Conservation (phyloP, 2,329 filamentous ascomycete genomes). For the Leptosphaerulina australis region DNA sequence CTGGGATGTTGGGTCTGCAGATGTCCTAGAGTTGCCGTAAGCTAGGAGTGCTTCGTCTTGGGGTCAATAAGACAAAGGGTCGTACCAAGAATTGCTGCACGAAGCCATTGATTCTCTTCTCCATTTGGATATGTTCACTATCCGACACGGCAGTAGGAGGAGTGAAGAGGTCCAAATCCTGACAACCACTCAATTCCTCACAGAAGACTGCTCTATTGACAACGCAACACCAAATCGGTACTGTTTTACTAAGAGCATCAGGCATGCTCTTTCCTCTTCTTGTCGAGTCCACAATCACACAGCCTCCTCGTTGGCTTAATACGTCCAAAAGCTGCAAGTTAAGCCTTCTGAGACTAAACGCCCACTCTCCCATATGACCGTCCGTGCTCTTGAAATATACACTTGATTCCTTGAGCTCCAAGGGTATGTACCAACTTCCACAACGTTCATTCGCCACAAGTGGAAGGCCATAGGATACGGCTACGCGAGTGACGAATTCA, state of each 20-base stretch:
- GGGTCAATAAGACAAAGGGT: constrained; percentile 2
- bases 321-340: constrained; percentile 81
- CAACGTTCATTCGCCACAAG: constrained; percentile 93
- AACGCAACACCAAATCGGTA: constrained; percentile 92
- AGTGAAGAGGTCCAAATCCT: constrained; percentile 65
- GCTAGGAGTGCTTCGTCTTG: background rate
- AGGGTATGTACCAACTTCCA: constrained; percentile 90
- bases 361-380: constrained; percentile 89
- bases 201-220: constrained; percentile 82
- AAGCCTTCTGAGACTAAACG: constrained; percentile 81
- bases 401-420: constrained; percentile 68
- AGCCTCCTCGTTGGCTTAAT: constrained; percentile 70
- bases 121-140: constrained; percentile 82
- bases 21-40: constrained; percentile 55
- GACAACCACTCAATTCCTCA: constrained; percentile 54
- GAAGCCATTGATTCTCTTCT: constrained; percentile 63
- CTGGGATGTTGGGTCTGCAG: constrained; percentile 61
- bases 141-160: constrained; percentile 73
- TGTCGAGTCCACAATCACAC: constrained; percentile 91
- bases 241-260: constrained; percentile 89
- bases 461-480: constrained; percentile 64
- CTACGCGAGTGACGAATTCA: constrained; percentile 70
- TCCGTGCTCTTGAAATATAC: constrained; percentile 99
- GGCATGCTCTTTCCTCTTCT: constrained; percentile 93
- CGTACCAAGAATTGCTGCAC: constrained; percentile 56